Evolutionary conservation across 2,329 filamentous ascomycete genomes (phyloP).

Genomic region (Claviceps citrina): DNA sequence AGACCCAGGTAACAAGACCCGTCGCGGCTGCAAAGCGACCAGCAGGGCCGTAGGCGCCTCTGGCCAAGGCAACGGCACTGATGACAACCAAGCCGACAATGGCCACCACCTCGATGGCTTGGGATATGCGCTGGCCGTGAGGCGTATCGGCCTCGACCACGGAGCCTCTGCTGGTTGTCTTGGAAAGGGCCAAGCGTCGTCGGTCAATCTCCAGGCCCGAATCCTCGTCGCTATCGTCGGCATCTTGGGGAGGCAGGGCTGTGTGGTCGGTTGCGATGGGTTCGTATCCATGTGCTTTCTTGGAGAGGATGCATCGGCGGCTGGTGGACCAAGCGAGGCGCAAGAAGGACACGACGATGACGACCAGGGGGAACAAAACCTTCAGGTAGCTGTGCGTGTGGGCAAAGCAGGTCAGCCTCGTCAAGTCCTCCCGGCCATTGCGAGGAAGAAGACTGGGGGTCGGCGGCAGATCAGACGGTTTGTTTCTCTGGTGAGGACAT

Average conservation of each 20-base stretch:
- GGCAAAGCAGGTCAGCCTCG: neutral
- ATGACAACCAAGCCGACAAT: constrained; percentile 56
- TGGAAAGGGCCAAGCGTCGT: constrained; percentile 41
- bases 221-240: constrained; percentile 45
- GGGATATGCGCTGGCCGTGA: constrained; percentile 51
- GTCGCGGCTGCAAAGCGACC: constrained; percentile 47
- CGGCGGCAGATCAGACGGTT: no score
- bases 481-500: constrained; percentile 22
- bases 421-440: neutral
- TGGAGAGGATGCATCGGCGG: constrained; percentile 36
- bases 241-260: constrained; percentile 33
- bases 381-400: constrained; percentile 29
- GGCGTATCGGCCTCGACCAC: constrained; percentile 63
- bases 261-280: constrained; percentile 35
- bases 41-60: constrained; percentile 41
- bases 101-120: constrained; percentile 60
- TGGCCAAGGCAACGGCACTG: constrained; percentile 49
- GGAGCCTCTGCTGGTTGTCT: constrained; percentile 46
- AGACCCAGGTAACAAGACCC: constrained; percentile 63
- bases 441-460: no score
- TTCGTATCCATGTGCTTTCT: constrained; percentile 39
- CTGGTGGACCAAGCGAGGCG: constrained; percentile 46
- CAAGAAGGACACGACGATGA: constrained; percentile 54
- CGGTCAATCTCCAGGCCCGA: constrained; percentile 39
- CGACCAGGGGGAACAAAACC: constrained; percentile 60